Evolutionary conservation across 768 basidiomycete species (phyloP), one percentile per base, ranked within the genome.

Genomic region (Dacryopinax primogenitus): DNA sequence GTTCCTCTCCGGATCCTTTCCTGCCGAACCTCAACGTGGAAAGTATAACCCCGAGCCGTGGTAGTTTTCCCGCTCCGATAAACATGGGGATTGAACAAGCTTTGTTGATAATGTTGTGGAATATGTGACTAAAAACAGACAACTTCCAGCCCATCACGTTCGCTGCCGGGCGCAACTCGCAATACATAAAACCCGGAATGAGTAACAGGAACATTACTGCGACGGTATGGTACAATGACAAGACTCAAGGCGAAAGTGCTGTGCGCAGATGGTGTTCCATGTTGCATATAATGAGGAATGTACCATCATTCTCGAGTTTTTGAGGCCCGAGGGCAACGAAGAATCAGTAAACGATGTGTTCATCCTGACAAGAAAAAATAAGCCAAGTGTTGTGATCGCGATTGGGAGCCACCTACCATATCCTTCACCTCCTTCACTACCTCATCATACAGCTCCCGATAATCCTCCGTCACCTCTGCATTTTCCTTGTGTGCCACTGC

Each of bases 381-480:
- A 26, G 21, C 3, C 4, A 15, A 23, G 7, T 18, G 7, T 35
- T 11, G 36, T 36, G 7, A 12, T 4, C 13, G 13, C 15, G 34
- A 16, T 16, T 23, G 16, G 4, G 13, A 37, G 39, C 6, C 21
- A 70, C 73, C 64, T 26, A 74, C 73, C 68, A 95, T 77, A 73
- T 84, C 86, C 76, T 84, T 84, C 63, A 97, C 90, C 77, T 97
- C 95, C 72, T 81, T 80, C 71, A 81, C 84, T 72, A 90, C 87
- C 73, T 96, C 92, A 45, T 89, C 84, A 75, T 94, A 93, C 67
- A 88, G 76, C 71, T 91, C 88, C 73, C 82, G 82, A 76, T 90
- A 95, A 72, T 96, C 94, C 65, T 88, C 86, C 67, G 91, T 89
- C 71, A 82, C 83, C 26, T 80, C 84, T 39, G 82, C 86, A 47